These are phyloP conservation scores for Chytriomyces hyalinus DNA, from an alignment of 192 early-diverging fungal genomes.

Conservation along the genomic window DNA sequence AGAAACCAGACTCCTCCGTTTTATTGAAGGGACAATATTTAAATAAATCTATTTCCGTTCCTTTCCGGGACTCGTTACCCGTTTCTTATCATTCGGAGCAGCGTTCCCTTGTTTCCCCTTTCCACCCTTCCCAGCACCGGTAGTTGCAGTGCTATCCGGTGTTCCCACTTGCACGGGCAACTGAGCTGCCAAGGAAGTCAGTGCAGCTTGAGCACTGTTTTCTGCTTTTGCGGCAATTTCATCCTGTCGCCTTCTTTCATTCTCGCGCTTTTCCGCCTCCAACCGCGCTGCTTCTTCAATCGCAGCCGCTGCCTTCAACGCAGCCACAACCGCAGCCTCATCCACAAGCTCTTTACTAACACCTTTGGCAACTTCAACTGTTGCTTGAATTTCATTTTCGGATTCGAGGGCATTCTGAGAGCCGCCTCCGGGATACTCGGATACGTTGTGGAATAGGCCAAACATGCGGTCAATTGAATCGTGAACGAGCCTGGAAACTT, in stretches of 20 bases:
- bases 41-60: no score
- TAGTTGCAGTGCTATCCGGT: no score
- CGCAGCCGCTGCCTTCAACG: background rate
- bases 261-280: background rate
- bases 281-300: background rate
- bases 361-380: slow-evolving; percentile 15
- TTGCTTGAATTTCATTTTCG: slow-evolving; percentile 13
- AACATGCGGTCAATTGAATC: slow-evolving; percentile 18
- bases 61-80: no score
- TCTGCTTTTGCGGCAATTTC: background rate
- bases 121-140: no score
- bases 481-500: slow-evolving; percentile 12
- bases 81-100: no score
- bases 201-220: no score
- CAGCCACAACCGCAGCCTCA: background rate
- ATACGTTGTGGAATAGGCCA: slow-evolving; percentile 26
- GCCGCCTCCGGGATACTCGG: background rate
- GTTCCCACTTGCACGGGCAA: no score
- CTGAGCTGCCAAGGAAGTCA: no score
- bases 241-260: background rate
- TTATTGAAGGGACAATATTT: no score
- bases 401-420: background rate
- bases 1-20: no score
- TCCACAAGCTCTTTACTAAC: background rate
- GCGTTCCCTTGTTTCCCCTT: no score